Conservation (phyloP, 2,329 filamentous ascomycete genomes). For the Intubia oerlemansii region DNA sequence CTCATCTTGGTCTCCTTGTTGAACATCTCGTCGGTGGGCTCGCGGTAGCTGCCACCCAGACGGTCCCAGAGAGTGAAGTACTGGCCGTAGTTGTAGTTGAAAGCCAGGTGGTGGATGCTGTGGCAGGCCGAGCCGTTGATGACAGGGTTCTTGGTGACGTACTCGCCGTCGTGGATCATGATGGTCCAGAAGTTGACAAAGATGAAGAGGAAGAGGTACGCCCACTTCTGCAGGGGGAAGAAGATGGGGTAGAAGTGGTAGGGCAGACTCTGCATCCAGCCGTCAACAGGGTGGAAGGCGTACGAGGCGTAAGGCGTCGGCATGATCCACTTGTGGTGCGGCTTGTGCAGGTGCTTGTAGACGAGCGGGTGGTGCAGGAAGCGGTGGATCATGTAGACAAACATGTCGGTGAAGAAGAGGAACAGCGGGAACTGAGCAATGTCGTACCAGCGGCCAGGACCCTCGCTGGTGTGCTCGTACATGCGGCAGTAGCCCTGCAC, state of each 20-base stretch:
- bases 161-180: conserved; percentile 90
- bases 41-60: conserved; percentile 65
- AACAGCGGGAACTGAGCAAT: conserved; percentile 73
- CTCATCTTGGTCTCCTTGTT: conserved; percentile 70
- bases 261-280: conserved; percentile 69
- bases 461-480: conserved; percentile 60
- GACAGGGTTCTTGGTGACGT: conserved; percentile 71
- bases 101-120: conserved; percentile 72
- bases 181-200: conserved; percentile 97
- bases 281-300: conserved; percentile 87
- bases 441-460: conserved; percentile 60
- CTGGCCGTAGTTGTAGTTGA: conserved; percentile 86
- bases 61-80: conserved; percentile 88
- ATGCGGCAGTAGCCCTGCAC: conserved; percentile 70
- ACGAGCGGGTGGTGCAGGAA: conserved; percentile 58
- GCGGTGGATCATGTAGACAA: conserved; percentile 83
- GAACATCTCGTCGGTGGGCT: conserved; percentile 74
- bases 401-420: conserved; percentile 70
- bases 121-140: conserved; percentile 93
- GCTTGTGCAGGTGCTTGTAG: conserved; percentile 87
- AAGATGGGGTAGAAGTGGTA: conserved; percentile 89
- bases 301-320: conserved; percentile 82
- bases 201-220: conserved; percentile 66
- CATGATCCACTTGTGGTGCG: conserved; percentile 99
- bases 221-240: conserved; percentile 80